Conservation (phyloP, 148 eudicot species). For the Persicaria maculosa region DNA sequence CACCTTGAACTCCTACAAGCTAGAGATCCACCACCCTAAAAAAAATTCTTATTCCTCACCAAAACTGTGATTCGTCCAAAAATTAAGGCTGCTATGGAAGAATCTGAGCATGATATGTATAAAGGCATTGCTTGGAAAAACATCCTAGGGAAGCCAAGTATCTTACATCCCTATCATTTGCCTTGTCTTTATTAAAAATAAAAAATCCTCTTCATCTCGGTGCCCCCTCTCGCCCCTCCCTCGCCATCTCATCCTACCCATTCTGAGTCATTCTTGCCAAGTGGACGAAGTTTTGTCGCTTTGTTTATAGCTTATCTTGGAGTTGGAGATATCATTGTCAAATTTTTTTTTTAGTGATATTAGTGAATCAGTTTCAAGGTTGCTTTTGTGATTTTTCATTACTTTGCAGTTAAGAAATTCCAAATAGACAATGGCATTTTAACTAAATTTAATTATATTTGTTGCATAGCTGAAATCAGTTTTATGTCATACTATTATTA, state of each 20-base stretch:
- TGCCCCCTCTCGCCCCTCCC: neutral
- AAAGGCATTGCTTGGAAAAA: slow-evolving; percentile 13
- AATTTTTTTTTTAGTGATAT: neutral
- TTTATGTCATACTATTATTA: too few species aligned
- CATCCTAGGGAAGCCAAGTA: slow-evolving; percentile 15
- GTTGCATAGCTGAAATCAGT: too few species aligned
- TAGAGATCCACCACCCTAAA: slow-evolving; percentile 3
- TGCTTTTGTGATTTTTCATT: slow-evolving; percentile 6
- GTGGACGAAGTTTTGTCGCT: neutral
- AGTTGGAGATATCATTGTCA: neutral
- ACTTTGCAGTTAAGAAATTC: slow-evolving; percentile 11
- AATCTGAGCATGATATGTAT: slow-evolving; percentile 13
- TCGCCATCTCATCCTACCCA: neutral
- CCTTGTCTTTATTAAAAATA: neutral
- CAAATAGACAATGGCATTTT: neutral
- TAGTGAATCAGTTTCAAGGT: neutral
- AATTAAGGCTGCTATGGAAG: slow-evolving; percentile 15
- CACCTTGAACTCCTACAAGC: slow-evolving; percentile 7
- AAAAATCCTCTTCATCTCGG: neutral
- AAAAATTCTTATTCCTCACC: slow-evolving; percentile 8
- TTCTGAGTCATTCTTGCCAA: neutral
- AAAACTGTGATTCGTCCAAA: slow-evolving; percentile 13
- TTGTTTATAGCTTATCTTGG: neutral
- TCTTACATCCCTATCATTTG: slow-evolving; percentile 11
- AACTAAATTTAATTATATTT: too few species aligned